Base-by-base conservation (phyloP, 805 yeast species). In the Cyberlindnera meyerae region DNA sequence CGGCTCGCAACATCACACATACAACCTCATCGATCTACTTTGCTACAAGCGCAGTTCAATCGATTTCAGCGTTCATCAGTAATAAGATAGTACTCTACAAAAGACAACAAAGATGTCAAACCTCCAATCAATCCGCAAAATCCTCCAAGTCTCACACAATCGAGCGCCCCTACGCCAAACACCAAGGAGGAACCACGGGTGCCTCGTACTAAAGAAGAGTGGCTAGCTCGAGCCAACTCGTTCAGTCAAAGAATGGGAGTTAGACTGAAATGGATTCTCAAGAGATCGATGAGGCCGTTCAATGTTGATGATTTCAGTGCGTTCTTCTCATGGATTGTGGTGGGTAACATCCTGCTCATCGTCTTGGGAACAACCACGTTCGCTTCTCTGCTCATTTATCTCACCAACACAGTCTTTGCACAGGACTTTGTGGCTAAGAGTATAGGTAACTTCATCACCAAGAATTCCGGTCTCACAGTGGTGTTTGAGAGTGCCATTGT, bases 221-320 rank as follows among this genome's bases (percentile, higher is more conserved):
- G 66, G 31, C 54, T 75, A n/a, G 63, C 67, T 4, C 63, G 63
- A 7, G 67, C 77, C 0, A 63, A 63, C 6, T 61, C 68, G 6
- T 40, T 62, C 11, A 51, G 61, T 29, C 66, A 68, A 24, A 60
- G 73, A 17, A 37, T 75, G 11, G 54, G 59, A 18, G 72, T 75
- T 25, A 60, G 77, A 31, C 43, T 80, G 35, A 81, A 79, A 56
- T 88, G 96, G 95, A 56, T 77, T 2, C 59, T 93, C 35, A 83
- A 84, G 39, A 70, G 74, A 35, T 82, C 86, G 11, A 75, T 78
- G 47, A 69, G 94, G 13, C 96, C 96, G 2, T 85, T 86, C 63
- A 89, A 82, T 55, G 75, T 84, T n/a, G 97, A 93, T 60, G 97
- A 90, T 52, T 73, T 88, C 38, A 75, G 87, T 24, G 97, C 97